Base-by-base conservation (phyloP, 1,139 yeast genomes). In the Magnusiomyces tetraspermus region DNA sequence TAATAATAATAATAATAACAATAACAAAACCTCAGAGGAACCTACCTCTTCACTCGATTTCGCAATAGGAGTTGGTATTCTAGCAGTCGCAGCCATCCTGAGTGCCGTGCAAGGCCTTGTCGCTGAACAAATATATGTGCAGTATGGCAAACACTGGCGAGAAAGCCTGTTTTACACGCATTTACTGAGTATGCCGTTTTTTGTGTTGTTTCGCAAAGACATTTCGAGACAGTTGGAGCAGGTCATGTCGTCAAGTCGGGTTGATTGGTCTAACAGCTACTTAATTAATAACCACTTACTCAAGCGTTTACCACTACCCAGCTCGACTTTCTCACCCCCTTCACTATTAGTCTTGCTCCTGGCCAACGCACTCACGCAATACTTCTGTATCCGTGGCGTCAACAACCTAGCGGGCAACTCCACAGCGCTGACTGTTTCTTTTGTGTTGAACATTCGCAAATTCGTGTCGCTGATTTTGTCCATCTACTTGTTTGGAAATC, bases 301-400 rank as follows among this genome's bases (percentile, higher is more conserved):
- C 6, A 21, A 51, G 48, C 46, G 49, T 5, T 19, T 40, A 36
- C 48, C 41, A 5, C 40, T 40, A 4, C 44, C 24, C 11, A n/a
- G 33, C 3, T 40, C 45, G 10, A 28, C 17, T 11, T 4, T 28
- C 10, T 41, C 44, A 33, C 26, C 41, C 41, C 23, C 36, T 46
- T 10, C 51, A 48, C 33, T 36, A 8, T 53, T 72, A 13, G 49
- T 66, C 22, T 71, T 64, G 51, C 64, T 73, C 46, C 40, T 61
- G 2, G 57, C 73, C 21, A 84, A 83, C 62, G 76, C 77, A n/a
- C 47, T 72, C 0, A 78, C 89, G 0, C 94, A 85, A 64, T 76
- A 77, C 59, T 52, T 79, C 3, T 85, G 94, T 62, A 79, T 82
- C 1, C 69, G 78, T 17, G 89, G 90, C 2, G 90, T 83, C 22